Base-by-base conservation (phyloP, 768 basidiomycete species). In the Mycena epipterygia region DNA sequence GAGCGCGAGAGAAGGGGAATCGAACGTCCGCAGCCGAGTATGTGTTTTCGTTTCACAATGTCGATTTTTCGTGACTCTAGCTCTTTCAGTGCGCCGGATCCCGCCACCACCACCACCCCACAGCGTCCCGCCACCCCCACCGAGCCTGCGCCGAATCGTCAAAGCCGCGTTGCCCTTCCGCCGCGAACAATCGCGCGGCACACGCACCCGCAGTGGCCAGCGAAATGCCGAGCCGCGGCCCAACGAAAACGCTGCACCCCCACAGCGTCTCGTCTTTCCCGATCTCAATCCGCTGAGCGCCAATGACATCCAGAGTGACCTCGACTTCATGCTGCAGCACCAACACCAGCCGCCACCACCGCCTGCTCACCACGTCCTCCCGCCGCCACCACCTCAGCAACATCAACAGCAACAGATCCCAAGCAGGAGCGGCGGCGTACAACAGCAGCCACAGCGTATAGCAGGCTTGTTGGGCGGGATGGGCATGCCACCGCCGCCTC, bases 1-100 rank as follows among this genome's bases (percentile, higher is more conserved):
- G 96, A 98, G 78, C 87, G 96, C 68, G 96, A 98, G 71, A 89
- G 95, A 70, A 87, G 96, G 72, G 87, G 88, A 1, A 77, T 91
- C 16, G 96, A 96, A 73, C 84, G 91, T n/a, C 92, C 93, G 13
- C 90, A 88, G 53, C 90, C 92, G 60, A 80, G 96, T 95, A 75
- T 55, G 89, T 83, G 41, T 62, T 14, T 33, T 39, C n/a, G 9
- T 21, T 65, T 48, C 73, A 1, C 37, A 41, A 66, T 33, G 68
- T 11, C 37, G 25, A 5, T 35, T 14, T 55, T 55, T 51, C 41
- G 60, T 35, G 27, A 69, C 33, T 21, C 56, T n/a, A n/a, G n/a
- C 51, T 32, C 48, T 70, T n/a, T 17, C 52, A 90, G 93, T 85
- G 21, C 91, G 91, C 23, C 87, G 88, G 35, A 86, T 95, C 56